A percentile compares a stretch with the other conserved stretches of the same genome.
phyloP scores from a whole-genome alignment of 139 green algal genomes.

The Tetraselmis chui region DNA sequence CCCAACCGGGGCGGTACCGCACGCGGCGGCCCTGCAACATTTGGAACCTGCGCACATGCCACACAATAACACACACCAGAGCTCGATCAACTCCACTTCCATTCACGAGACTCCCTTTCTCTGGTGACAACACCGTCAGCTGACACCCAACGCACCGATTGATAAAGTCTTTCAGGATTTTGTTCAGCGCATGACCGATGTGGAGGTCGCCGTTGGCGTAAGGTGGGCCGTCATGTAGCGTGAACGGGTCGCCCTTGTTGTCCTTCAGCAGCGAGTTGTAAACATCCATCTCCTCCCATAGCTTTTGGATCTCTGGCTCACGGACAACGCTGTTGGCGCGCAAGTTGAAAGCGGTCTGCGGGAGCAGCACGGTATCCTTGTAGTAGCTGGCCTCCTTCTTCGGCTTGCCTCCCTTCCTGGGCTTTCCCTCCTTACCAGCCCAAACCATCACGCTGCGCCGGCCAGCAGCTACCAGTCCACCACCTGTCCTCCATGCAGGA shows the following conservation, averaged over 20 bases:
- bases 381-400: conserved; percentile 32
- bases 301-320: conserved; percentile 91
- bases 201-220: conserved; percentile 99
- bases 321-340: conserved; percentile 81
- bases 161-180: conserved; percentile 98
- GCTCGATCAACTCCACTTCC: too few species aligned
- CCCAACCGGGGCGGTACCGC: conserved; percentile 92
- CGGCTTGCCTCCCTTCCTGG: neutral
- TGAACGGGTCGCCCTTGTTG: conserved; percentile 65
- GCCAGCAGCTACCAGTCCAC: neutral
- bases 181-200: conserved; percentile 98
- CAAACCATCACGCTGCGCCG: neutral
- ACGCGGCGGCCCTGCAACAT: conserved; percentile 60
- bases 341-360: conserved; percentile 90
- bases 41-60: conserved; percentile 35
- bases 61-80: too few species aligned
- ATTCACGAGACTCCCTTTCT: too few species aligned
- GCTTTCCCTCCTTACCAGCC: neutral
- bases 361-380: conserved; percentile 81
- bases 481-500: neutral
- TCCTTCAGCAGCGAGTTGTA: conserved; percentile 60
- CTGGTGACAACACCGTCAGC: too few species aligned
- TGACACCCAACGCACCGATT: conserved; percentile 63
- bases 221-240: conserved; percentile 95
- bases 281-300: conserved; percentile 71